These are phyloP conservation scores for Sugiyamaella mastotermitis DNA, from an alignment of 805 yeast genomes.

Conservation along the genomic window DNA sequence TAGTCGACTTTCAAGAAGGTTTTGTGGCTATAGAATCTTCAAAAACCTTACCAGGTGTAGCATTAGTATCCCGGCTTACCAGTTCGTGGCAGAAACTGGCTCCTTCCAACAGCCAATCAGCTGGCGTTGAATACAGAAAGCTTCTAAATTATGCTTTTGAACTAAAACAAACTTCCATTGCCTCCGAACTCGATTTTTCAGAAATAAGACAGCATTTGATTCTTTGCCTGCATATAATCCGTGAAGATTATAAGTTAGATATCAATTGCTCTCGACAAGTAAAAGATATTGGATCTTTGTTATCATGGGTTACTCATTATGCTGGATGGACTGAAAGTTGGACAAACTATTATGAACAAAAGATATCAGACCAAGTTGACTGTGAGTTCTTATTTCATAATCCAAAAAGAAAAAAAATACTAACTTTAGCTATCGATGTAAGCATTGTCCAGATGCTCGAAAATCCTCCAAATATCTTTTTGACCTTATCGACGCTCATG, in stretches of 20 bases:
- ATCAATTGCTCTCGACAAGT: slow-evolving; percentile 35
- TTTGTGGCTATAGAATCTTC: neutral
- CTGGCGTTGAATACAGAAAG: neutral
- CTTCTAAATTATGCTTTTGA: slow-evolving; percentile 1
- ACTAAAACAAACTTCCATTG: slow-evolving; percentile 14
- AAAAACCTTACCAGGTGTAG: neutral
- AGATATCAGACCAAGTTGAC: slow-evolving; percentile 19
- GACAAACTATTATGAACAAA: slow-evolving; percentile 47
- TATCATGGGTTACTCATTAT: slow-evolving; percentile 59
- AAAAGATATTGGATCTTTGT: slow-evolving; percentile 42
- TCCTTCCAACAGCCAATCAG: neutral
- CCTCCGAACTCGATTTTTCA: slow-evolving; percentile 22
- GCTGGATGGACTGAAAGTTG: slow-evolving; percentile 65
- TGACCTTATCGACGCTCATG: slow-evolving; percentile 47
- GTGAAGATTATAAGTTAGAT: slow-evolving; percentile 70
- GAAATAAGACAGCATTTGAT: slow-evolving; percentile 43
- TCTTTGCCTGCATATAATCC: slow-evolving; percentile 62
- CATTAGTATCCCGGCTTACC: neutral
- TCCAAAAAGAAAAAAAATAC: neutral
- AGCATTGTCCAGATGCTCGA: slow-evolving; percentile 38
- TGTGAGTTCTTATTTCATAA: slow-evolving; percentile 14
- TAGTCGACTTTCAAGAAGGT: slow-evolving; percentile 7
- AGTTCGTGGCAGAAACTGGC: neutral
- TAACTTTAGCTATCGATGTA: neutral
- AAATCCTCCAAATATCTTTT: slow-evolving; percentile 55